Base-by-base conservation (phyloP, 192 early-diverging fungal genomes). In the Coemansia sp. region DNA sequence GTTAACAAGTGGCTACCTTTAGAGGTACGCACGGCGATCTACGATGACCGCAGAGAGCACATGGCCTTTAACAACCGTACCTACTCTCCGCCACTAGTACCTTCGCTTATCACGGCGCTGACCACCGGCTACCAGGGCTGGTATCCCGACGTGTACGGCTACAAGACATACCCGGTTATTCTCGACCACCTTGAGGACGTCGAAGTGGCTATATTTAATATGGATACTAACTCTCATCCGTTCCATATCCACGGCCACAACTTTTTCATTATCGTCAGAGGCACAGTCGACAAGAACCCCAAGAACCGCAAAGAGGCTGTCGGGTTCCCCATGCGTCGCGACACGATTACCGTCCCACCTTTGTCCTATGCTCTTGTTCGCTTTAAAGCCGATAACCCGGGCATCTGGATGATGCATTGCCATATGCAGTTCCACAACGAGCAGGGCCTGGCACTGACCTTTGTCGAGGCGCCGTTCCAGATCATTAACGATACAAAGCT, bases 211-310 rank as follows among this genome's bases (percentile, higher is more conserved):
- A 81, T 95, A 43, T 90, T 89, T 78, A 97, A 97, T 76, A 65
- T 85, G 38, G 93, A 95, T 70, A 69, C 77, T 53, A 92, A 89
- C 68, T 83, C 83, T 63, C 95, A 97, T 52, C 76, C 87, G 79
- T 88, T 95, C 88, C 95, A 96, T 76, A 75, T 95, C 34, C 95
- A 96, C 81, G 95, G 95, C 27, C 92, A 96, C 80, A 80, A 78
- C 27, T 94, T 95, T 84, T 91, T 93, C 71, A 85, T 96, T 44
- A 86, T 89, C 34, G 84, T 74, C 31, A 86, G 87, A 38, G 87
- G 89, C 71, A 70, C 66, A 6, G 55, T 75, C 5, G 73, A 78
- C 73, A 49, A 64, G 24, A 66, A 74, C 61, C 70, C 80, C n/a
- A 71, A 73, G 53, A 83, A 78, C 41, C 49, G 53, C 3, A 29